Base-by-base conservation (phyloP, 371 early-diverging fungal genomes). In the Actinomucor elegans region DNA sequence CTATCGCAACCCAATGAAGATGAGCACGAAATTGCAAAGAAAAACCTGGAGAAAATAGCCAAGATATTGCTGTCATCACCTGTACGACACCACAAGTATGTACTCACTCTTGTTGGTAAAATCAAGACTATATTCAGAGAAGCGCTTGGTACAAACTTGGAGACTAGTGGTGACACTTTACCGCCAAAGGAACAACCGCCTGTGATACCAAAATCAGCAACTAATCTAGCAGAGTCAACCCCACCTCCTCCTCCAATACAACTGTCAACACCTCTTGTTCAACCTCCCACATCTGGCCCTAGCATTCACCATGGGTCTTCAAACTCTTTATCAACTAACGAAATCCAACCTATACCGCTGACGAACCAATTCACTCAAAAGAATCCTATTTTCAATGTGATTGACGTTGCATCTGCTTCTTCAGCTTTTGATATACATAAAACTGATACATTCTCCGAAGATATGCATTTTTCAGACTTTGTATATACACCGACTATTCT, bases 31-130 rank as follows among this genome's bases (percentile, higher is more conserved):
- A 33, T 26, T 7, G 61, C 64, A 32, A 48, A 55, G 28, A 47
- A 33, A 10, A 64, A 72, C 21, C 53, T 75, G 49, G 34, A 41
- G 28, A 59, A 57, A 27, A 59, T 69, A n/a, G 68, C 64, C 3
- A 40, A 50, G 1, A 37, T 69, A 4, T 54, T 75, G 17, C 12
- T 44, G 1, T 29, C 37, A 17, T 68, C 73, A 0, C 77, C 77
- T 33, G 69, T 77, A 3, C 52, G 61, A 26, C 69, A 71, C 33
- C 77, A 77, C 49, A 73, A 71, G 21, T 64, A 70, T 45, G 71
- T 73, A 0, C 40, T 49, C 1, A 46, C 63, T 6, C 42, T 77
- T 1, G 54, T 73, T 6, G 31, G 40, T 17, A 49, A 62, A 15
- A 75, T 75, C 27, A 52, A 63, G 7, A n/a, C 43, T 4, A 42